Percentiles rank a stretch among this genome's conserved stretches.
Evolutionary conservation across 2,329 filamentous ascomycete species (phyloP).

Genomic region (Aspergillus fumigatiaffinis): DNA sequence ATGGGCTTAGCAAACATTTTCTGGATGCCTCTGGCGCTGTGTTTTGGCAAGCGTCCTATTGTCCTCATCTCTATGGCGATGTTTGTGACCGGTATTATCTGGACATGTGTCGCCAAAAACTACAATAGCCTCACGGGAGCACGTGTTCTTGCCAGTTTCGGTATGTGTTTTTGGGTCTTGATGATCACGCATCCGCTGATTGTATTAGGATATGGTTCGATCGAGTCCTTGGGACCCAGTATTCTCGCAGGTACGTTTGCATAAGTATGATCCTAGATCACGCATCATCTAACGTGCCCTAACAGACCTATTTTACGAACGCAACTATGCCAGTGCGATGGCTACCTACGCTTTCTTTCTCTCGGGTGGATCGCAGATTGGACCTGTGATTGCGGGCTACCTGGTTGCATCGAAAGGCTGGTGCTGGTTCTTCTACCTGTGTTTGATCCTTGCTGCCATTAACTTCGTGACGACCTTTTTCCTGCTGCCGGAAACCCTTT

Average conservation of each 20-base stretch:
- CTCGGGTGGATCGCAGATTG: slow-evolving; percentile 32
- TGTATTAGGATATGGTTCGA: slow-evolving; percentile 19
- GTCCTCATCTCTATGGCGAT: slow-evolving; percentile 29
- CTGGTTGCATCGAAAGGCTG: slow-evolving; percentile 32
- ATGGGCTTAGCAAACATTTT: slow-evolving; percentile 29
- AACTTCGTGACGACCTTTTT: slow-evolving; percentile 31
- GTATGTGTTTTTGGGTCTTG: slow-evolving; percentile 6
- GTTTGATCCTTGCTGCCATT: slow-evolving; percentile 26
- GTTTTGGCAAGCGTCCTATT: slow-evolving; percentile 36
- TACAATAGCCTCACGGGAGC: slow-evolving; percentile 30
- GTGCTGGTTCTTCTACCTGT: slow-evolving; percentile 38
- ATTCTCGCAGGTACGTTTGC: slow-evolving; percentile 26
- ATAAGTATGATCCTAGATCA: no score
- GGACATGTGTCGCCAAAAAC: slow-evolving; percentile 29
- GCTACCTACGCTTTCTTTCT: slow-evolving; percentile 31
- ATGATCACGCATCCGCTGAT: no score
- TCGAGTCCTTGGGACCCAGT: slow-evolving; percentile 32
- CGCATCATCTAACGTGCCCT: slow-evolving; percentile 6
- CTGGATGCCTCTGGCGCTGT: slow-evolving; percentile 36
- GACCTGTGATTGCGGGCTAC: slow-evolving; percentile 33
- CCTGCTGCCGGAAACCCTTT: slow-evolving; percentile 35
- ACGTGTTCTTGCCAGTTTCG: slow-evolving; percentile 31
- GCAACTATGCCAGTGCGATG: slow-evolving; percentile 29
- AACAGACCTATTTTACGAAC: slow-evolving; percentile 24
- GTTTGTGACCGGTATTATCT: slow-evolving; percentile 28